Evolutionary conservation across 352 stramenopile genomes (phyloP).

Genomic region (Phytophthora sp.): DNA sequence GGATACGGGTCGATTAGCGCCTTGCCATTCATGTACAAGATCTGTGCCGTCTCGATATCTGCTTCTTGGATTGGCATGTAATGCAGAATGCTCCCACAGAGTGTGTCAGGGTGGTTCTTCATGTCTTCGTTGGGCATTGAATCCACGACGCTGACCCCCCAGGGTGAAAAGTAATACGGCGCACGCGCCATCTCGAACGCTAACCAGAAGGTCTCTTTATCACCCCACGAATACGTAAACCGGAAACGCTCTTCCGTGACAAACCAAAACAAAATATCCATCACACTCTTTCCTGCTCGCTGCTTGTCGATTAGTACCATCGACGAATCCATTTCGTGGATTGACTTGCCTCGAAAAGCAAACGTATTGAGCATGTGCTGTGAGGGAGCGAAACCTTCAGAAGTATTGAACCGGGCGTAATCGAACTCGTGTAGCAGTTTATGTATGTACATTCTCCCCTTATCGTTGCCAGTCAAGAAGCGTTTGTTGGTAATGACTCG

Average conservation of each 20-base stretch:
- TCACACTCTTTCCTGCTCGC: conserved; percentile 35
- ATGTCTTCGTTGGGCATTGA: conserved; percentile 44
- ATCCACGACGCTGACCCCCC: conserved; percentile 41
- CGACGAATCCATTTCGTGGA: conserved; percentile 71
- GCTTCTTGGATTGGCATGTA: conserved; percentile 33
- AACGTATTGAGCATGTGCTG: conserved; percentile 49
- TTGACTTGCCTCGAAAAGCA: conserved; percentile 48
- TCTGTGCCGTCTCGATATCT: conserved; percentile 14
- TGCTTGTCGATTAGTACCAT: conserved; percentile 62
- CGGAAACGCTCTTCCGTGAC: conserved; percentile 42
- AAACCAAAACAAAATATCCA: conserved; percentile 43
- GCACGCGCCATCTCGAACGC: conserved; percentile 41
- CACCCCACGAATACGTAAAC: conserved; percentile 44
- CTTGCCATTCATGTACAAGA: conserved; percentile 41
- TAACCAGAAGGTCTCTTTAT: conserved; percentile 57
- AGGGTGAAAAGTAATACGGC: conserved; percentile 50
- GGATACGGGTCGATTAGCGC: conserved; percentile 33
- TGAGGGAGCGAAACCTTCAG: conserved; percentile 27
- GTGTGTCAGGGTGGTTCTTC: conserved; percentile 35
- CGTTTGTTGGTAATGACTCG: conserved; percentile 46
- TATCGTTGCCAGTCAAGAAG: conserved; percentile 50
- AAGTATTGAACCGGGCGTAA: conserved; percentile 50
- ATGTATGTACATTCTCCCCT: conserved; percentile 39
- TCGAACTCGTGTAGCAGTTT: conserved; percentile 51
- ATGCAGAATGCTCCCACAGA: conserved; percentile 49